Conservation (phyloP, 495 filamentous ascomycete genomes). For the Penicillium malachiteum region DNA sequence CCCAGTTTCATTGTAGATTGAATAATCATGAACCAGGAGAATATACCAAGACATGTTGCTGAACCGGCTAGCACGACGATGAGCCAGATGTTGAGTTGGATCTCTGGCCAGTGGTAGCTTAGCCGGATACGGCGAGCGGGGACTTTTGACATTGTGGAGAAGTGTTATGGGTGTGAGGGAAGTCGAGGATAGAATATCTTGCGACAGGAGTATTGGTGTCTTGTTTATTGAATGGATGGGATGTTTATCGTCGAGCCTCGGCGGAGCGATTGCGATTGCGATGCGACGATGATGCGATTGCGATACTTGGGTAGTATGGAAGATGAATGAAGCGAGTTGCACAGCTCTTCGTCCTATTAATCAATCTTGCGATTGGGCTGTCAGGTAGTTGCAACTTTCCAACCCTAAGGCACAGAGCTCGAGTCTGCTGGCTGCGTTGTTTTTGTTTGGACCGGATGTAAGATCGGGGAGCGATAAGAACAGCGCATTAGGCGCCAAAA, state of each 20-base stretch:
- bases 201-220: background rate
- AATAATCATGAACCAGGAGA: conserved; percentile 76
- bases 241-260: background rate
- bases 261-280: background rate
- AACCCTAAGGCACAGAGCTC: background rate
- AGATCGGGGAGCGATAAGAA: conserved; percentile 18
- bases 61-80: conserved; percentile 80
- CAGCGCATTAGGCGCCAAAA: conserved; percentile 31
- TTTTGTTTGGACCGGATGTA: background rate
- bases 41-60: conserved; percentile 81
- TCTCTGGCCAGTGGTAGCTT: conserved; percentile 90
- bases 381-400: too few species aligned
- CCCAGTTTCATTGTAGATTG: conserved; percentile 69
- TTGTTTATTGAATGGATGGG: background rate
- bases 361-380: too few species aligned
- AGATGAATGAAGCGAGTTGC: background rate
- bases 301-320: background rate
- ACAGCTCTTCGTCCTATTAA: too few species aligned
- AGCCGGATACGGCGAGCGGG: conserved; percentile 43
- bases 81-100: conserved; percentile 90
- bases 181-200: background rate
- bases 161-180: background rate
- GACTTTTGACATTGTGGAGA: conserved; percentile 20
- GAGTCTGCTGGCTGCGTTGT: background rate
- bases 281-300: background rate